A percentile compares a stretch with the other conserved stretches of the same genome.
These are phyloP conservation scores for Misopates orontium DNA, from an alignment of 257 asterid genomes.

Conservation along the genomic window DNA sequence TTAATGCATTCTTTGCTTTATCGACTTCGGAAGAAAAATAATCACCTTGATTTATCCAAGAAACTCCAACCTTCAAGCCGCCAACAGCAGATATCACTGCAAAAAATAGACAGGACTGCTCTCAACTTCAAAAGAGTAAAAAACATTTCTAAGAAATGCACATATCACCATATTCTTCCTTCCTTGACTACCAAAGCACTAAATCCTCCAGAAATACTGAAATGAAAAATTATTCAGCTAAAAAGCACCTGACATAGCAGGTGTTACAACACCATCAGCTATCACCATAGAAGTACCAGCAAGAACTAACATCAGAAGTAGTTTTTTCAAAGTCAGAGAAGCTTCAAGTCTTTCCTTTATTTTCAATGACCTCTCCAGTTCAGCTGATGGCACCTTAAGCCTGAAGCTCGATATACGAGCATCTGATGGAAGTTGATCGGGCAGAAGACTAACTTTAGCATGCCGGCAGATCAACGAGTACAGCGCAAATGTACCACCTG, in stretches of 20 bases:
- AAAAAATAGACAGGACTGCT: constrained; percentile 31
- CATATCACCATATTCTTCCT: constrained; percentile 23
- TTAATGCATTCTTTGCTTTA: neutral
- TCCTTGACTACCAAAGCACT: constrained; percentile 24
- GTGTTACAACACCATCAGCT: constrained; percentile 98
- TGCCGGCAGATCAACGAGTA: constrained; percentile 97
- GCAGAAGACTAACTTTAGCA: constrained; percentile 97
- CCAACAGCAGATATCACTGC: constrained; percentile 97
- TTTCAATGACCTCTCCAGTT: constrained; percentile 94
- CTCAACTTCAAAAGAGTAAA: constrained; percentile 28
- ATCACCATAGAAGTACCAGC: constrained; percentile 99
- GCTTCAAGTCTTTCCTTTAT: constrained; percentile 91
- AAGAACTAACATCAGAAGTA: constrained; percentile 87
- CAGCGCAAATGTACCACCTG: constrained; percentile 99
- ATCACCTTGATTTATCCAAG: constrained; percentile 75
- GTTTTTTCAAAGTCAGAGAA: constrained; percentile 79
- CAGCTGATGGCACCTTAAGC: constrained; percentile 96
- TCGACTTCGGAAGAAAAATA: constrained; percentile 26
- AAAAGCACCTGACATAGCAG: constrained; percentile 93
- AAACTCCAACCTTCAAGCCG: constrained; percentile 88
- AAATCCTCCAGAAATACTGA: constrained; percentile 27
- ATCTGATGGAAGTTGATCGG: constrained; percentile 89
- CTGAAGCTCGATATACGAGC: constrained; percentile 93
- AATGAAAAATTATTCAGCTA: constrained; percentile 21
- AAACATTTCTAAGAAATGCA: constrained; percentile 22